Evolutionary conservation across 2,329 filamentous ascomycete genomes (phyloP), one percentile per base, ranked within the genome.

Genomic region (Simplicillium sp.): DNA sequence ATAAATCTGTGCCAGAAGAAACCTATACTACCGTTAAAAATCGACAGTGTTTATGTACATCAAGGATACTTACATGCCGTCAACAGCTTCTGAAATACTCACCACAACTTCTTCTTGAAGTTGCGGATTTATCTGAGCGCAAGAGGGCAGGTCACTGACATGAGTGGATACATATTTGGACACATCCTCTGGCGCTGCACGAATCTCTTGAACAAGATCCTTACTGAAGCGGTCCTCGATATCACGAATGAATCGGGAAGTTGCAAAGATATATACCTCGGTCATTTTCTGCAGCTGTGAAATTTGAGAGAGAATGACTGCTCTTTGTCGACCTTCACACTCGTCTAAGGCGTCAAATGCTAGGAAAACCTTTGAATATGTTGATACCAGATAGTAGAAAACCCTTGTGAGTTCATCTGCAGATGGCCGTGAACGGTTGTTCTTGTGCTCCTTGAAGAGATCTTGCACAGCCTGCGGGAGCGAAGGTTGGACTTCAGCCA

Each of bases 341-440:
- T 57, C 50, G 9, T 57, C 53, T 1, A 62, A 49, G 0, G 49
- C 53, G 20, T 57, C 53, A 2, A 53, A 3, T 0, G 52, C 16
- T 2, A 55, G 37, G 9, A 52, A 55, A 0, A 45, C 35, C 17
- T 36, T 38, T 0, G 32, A 25, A 11, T 43, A 46, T 1, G 15
- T 7, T 1, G 33, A n/a, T 2, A 7, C 18, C 4, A 49, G 37
- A 3, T 18, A n/a, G 1, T 33, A 31, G 1, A 55, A 44, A 3
- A 16, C 3, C 2, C 6, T 31, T 1, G 29, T 4, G 0, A 53
- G 28, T 12, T 51, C 41, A 0, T 42, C 33, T 2, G 29, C 11
- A 0, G 35, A 35, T 2, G 37, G 44, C 3, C 37, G 15, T 1
- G 32, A 56, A 7, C 29, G 20, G 20, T 32, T 46, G 0, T 4